Evolutionary conservation across 2,329 filamentous ascomycete genomes (phyloP).

Genomic region (Calonectria pseudoreteaudii): DNA sequence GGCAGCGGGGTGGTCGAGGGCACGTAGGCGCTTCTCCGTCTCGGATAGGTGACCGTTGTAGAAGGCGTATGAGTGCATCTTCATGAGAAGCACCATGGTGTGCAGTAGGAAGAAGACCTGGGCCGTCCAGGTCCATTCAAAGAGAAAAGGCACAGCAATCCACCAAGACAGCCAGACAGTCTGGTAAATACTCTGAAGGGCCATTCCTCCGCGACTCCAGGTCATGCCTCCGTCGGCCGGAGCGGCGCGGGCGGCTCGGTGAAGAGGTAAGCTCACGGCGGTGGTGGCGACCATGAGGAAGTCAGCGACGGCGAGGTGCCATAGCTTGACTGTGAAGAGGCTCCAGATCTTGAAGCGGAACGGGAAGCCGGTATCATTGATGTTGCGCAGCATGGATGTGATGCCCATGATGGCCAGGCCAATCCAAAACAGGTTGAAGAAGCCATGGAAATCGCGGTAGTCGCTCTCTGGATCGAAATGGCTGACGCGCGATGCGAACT

Average conservation of each 20-base stretch:
- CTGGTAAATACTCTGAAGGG: conserved; percentile 86
- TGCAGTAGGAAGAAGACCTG: conserved; percentile 96
- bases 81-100: conserved; percentile 93
- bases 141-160: conserved; percentile 85
- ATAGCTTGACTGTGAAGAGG: conserved; percentile 88
- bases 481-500: conserved; percentile 90
- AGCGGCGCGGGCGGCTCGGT: conserved; percentile 72
- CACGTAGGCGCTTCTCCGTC: conserved; percentile 82
- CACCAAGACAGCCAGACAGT: conserved; percentile 82
- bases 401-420: conserved; percentile 96
- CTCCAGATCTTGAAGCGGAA: conserved; percentile 89
- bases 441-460: conserved; percentile 94
- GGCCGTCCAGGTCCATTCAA: conserved; percentile 96
- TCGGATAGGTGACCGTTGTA: conserved; percentile 97
- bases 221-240: conserved; percentile 65
- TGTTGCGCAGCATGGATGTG: conserved; percentile 91
- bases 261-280: conserved; percentile 77
- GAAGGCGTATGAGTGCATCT: conserved; percentile 98
- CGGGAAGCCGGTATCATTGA: conserved; percentile 92
- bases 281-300: conserved; percentile 86
- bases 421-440: conserved; percentile 99
- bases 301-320: conserved; percentile 87
- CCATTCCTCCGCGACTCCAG: conserved; percentile 84
- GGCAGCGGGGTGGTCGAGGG: conserved; percentile 79
- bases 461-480: conserved; percentile 95